phyloP scores from a whole-genome alignment of 2,329 filamentous ascomycete species.

The Scleromitrula shiraiana region DNA sequence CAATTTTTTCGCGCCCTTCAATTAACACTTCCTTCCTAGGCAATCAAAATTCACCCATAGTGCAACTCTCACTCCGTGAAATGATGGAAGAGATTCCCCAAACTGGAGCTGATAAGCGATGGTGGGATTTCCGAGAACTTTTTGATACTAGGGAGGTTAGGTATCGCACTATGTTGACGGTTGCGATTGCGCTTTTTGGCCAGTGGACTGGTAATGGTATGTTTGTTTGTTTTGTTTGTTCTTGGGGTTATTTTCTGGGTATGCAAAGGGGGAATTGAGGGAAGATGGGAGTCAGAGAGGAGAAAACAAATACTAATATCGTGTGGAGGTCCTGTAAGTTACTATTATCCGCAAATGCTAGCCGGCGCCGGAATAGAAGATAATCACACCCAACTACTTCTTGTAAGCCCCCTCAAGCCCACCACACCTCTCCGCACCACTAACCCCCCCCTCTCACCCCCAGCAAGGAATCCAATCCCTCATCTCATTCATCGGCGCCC shows the following conservation, averaged over 20 bases:
- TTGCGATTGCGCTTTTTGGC: conserved; percentile 28
- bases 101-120: conserved; percentile 26
- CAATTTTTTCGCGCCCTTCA: not conserved
- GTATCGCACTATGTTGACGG: conserved; percentile 26
- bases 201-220: conserved; percentile 31
- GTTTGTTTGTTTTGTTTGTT: not conserved
- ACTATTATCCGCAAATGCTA: conserved; percentile 24
- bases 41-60: conserved; percentile 15
- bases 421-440: no score
- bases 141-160: conserved; percentile 23
- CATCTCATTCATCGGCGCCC: conserved; percentile 31
- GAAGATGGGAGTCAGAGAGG: no score
- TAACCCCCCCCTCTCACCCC: no score
- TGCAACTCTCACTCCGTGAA: conserved; percentile 25
- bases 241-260: fast-evolving
- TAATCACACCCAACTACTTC: conserved; percentile 33
- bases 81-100: conserved; percentile 24
- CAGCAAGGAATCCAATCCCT: conserved; percentile 32
- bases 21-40: not conserved
- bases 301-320: not conserved
- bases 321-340: conserved; percentile 3
- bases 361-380: conserved; percentile 23
- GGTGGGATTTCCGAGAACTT: conserved; percentile 28
- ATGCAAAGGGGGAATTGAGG: no score
- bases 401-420: conserved; percentile 20